Conservation (phyloP, 23 red algal species). For the Porphyridium purpureum region DNA sequence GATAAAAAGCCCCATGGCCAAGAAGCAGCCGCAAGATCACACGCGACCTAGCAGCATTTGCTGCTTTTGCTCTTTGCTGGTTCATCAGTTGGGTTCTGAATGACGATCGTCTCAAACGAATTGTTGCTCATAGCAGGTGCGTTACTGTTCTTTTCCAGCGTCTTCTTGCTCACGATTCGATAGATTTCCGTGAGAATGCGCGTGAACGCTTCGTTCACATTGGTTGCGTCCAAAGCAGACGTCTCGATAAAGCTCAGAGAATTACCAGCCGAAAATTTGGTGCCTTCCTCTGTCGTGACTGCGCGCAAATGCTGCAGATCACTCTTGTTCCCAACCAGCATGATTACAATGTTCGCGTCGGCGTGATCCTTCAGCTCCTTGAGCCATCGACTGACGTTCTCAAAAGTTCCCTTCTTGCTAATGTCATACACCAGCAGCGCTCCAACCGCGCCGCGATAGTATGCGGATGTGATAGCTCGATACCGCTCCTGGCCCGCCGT, state of each 20-base stretch:
- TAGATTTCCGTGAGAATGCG: conserved; percentile 86
- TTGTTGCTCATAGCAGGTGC: no score
- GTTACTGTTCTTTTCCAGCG: no score
- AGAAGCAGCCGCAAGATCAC: no score
- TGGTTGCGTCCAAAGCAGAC: conserved; percentile 60
- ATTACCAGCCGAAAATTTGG: conserved; percentile 38
- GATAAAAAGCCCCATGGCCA: no score
- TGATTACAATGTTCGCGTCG: conserved; percentile 87
- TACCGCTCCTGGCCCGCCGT: conserved; percentile 94
- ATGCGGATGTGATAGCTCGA: conserved; percentile 89
- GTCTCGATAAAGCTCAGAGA: conserved; percentile 84
- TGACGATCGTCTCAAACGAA: no score
- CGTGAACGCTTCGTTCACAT: conserved; percentile 79
- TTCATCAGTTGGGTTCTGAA: no score
- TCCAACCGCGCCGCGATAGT: conserved; percentile 87
- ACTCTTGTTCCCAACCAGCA: conserved; percentile 93
- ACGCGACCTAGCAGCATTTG: no score
- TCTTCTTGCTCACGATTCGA: no score
- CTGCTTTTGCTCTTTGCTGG: no score
- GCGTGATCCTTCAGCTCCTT: conserved; percentile 90
- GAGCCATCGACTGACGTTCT: conserved; percentile 79
- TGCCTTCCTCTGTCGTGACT: conserved; percentile 73
- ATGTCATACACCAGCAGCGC: conserved; percentile 90
- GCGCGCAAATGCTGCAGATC: conserved; percentile 82
- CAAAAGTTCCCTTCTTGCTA: conserved; percentile 73